phyloP scores from a whole-genome alignment of 139 green algal species.

The Chlorella sorokiniana region DNA sequence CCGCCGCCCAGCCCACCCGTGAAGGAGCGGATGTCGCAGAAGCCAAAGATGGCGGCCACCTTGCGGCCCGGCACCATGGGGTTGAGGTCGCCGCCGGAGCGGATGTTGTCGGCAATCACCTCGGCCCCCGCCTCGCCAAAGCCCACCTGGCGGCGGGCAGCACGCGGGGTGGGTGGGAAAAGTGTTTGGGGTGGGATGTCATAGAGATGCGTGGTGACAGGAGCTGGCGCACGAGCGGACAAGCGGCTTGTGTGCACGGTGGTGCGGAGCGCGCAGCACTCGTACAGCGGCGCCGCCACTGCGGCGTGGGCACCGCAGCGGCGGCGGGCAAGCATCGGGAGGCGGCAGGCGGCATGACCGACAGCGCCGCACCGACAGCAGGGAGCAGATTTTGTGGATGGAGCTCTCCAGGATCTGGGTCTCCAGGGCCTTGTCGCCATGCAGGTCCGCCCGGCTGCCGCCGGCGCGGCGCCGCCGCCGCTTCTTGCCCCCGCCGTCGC shows the following conservation, averaged over 20 bases:
- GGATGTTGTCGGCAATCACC: slow-evolving; percentile 97
- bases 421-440: slow-evolving; percentile 79
- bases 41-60: slow-evolving; percentile 92
- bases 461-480: neutral
- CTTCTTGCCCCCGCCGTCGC: neutral
- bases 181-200: neutral
- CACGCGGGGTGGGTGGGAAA: too few relatives aligned
- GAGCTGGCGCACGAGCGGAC: too few relatives aligned
- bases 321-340: too few relatives aligned
- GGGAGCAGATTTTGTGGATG: slow-evolving; percentile 90
- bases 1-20: slow-evolving; percentile 48
- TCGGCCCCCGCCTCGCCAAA: slow-evolving; percentile 93
- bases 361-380: slow-evolving; percentile 84
- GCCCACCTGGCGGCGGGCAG: slow-evolving; percentile 71
- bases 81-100: slow-evolving; percentile 88
- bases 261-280: too few relatives aligned
- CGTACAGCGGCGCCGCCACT: too few relatives aligned
- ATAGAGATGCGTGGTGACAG: neutral
- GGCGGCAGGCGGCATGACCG: neutral
- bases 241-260: too few relatives aligned
- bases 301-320: too few relatives aligned
- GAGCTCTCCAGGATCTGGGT: slow-evolving; percentile 88
- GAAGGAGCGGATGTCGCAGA: slow-evolving; percentile 97
- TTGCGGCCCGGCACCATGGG: slow-evolving; percentile 91
- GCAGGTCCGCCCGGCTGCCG: neutral